Base-by-base conservation (phyloP, 2,329 filamentous ascomycete species). In the Fusarium veterinarium region DNA sequence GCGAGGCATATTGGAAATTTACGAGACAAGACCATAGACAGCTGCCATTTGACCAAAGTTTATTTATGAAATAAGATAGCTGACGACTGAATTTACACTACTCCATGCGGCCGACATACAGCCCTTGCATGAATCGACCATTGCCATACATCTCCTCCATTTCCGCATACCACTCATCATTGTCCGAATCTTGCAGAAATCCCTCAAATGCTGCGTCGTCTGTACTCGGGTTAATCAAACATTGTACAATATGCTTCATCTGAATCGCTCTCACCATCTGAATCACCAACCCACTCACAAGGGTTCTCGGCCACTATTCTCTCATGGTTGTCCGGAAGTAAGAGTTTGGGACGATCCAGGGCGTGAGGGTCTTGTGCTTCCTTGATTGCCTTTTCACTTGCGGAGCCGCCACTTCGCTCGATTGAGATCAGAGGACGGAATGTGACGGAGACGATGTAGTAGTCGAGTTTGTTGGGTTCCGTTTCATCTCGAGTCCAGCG, bases 401-500 rank as follows among this genome's bases (percentile, higher is more conserved):
- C 48, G 0, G 45, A 63, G 0, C 75, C 77, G 3, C 75, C 73
- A 12, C 45, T 69, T 25, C 66, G 60, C 45, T 73, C 63, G 6
- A 82, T 46, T 0, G 72, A 69, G 4, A 40, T 38, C 31, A 73
- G 65, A 6, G 67, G 71, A 1, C 67, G 66, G 55, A 82, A 88
- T 1, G 77, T 79, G 6, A 87, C 77, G 0, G 82, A 79, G 6
- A 79, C 78, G 38, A 87, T 76, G 68, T 85, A 83, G 63, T 86
- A 87, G 28, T 86, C 80, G 13, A 88, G 78, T 20, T 74, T 75
- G 8, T 80, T 79, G 0, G 79, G 76, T 23, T 78, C 73, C 0
- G 77, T 77, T 73, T 86, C 85, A 67, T 88, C 86, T 3, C 84
- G 80, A 2, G 80, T 14, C 82, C 84, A 87, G 11, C 81, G 78